A percentile compares a stretch with the other conserved stretches of the same genome.
phyloP scores from a whole-genome alignment of 306 rosid species.

The Cercis canadensis region DNA sequence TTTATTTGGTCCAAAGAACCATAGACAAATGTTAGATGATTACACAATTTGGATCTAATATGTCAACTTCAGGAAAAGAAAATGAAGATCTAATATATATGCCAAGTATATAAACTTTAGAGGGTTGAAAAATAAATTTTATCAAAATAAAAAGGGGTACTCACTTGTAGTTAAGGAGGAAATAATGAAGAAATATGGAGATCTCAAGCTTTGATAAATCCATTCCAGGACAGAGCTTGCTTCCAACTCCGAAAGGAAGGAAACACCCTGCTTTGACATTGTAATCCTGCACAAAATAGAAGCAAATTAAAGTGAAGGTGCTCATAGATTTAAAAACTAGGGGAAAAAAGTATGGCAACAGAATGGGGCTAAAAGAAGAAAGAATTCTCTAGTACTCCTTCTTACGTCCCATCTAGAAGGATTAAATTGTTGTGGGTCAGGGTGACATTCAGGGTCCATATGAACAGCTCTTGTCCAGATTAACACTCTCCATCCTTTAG shows the following conservation, averaged over 20 bases:
- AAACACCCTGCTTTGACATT: constrained; percentile 43
- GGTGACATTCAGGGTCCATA: constrained; percentile 38
- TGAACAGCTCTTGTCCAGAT: constrained; percentile 53
- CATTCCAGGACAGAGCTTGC: constrained; percentile 39
- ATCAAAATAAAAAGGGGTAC: background rate
- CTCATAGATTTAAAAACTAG: too few relatives aligned
- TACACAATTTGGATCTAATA: too few relatives aligned
- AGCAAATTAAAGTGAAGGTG: too few relatives aligned
- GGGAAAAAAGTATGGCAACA: too few relatives aligned
- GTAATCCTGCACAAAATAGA: too few relatives aligned
- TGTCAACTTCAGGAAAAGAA: too few relatives aligned
- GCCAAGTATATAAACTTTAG: too few relatives aligned
- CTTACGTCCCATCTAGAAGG: constrained; percentile 68
- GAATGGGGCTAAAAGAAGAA: background rate
- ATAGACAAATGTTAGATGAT: too few relatives aligned
- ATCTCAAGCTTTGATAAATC: constrained; percentile 59
- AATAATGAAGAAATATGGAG: constrained; percentile 53
- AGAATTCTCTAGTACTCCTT: background rate
- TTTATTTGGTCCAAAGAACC: too few relatives aligned
- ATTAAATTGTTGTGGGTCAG: constrained; percentile 51
- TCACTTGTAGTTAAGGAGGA: constrained; percentile 60
- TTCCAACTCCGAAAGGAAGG: constrained; percentile 63
- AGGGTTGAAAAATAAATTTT: too few relatives aligned
- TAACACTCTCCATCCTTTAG: constrained; percentile 57
- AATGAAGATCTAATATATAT: too few relatives aligned